Percentiles rank a stretch among this genome's conserved stretches.
Evolutionary conservation across 345 rosid genomes (phyloP).

Genomic region (Pugionium cornutum): DNA sequence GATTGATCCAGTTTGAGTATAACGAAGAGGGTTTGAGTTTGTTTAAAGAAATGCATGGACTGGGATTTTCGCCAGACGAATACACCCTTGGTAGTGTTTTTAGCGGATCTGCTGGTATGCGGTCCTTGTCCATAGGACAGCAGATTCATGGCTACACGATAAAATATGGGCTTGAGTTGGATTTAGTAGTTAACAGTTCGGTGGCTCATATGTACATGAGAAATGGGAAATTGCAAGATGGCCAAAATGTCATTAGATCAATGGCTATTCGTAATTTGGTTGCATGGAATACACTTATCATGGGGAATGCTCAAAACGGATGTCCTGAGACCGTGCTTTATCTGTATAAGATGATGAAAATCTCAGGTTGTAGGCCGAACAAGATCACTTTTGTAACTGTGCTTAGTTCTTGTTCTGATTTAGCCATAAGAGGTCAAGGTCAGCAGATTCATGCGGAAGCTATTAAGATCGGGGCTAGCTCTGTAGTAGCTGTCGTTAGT

Average conservation of each 20-base stretch:
- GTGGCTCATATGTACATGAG: conserved; percentile 83
- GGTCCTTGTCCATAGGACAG: conserved; percentile 46
- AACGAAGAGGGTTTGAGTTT: conserved; percentile 61
- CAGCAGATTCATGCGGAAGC: conserved; percentile 78
- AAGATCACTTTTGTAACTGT: conserved; percentile 66
- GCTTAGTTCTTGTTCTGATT: conserved; percentile 70
- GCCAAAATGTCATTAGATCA: conserved; percentile 54
- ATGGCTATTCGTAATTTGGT: conserved; percentile 53
- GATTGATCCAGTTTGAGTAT: conserved; percentile 52
- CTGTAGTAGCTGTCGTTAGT: conserved; percentile 54
- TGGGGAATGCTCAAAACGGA: conserved; percentile 69
- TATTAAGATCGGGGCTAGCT: conserved; percentile 54
- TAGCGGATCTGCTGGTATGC: conserved; percentile 64
- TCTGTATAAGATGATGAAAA: conserved; percentile 60
- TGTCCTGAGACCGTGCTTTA: conserved; percentile 51
- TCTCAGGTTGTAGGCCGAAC: conserved; percentile 56
- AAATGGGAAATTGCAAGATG: conserved; percentile 56
- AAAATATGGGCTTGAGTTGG: conserved; percentile 54
- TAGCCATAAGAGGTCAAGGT: conserved; percentile 72
- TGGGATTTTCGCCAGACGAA: conserved; percentile 58
- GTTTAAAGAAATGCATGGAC: conserved; percentile 53
- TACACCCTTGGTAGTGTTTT: conserved; percentile 67
- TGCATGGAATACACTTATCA: conserved; percentile 75
- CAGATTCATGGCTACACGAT: conserved; percentile 58
- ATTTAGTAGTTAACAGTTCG: conserved; percentile 61